Base-by-base conservation (phyloP, 1,284 basidiomycete genomes). In the Ustilago bromivora region DNA sequence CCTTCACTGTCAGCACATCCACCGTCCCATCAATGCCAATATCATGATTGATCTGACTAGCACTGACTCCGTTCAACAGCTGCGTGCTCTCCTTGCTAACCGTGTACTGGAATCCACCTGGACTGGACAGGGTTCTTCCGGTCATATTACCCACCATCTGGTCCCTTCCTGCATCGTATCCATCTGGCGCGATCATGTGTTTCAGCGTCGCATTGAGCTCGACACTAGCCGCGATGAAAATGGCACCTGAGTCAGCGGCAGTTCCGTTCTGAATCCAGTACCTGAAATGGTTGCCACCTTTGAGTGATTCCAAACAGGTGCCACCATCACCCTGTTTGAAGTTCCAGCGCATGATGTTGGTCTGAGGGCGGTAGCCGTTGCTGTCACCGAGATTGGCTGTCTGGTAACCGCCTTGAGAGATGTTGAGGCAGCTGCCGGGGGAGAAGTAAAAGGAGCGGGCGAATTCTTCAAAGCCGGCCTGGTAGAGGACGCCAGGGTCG, bases 311-410 rank as follows among this genome's bases (percentile, higher is more conserved):
- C 47, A 68, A 54, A 49, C 81, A 82, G 4, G 74, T 80, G 4
- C 78, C 78, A 10, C 71, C 70, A 57, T 80, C 78, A n/a, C 79
- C 74, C 56, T 72, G 66, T 36, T 74, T 72, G 64, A 62, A 83
- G 34, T 80, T 78, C 64, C 75, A 80, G 7, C 84, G 77, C 62
- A 79, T 65, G 23, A 84, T 67, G 58, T 80, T 82, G 51, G 76
- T 80, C 65, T 86, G 84, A 35, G 73, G 64, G 17, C 57, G 49
- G 49, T 19, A 36, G 3, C 83, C 85, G 64, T 68, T 78, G 58
- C 75, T 83, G 49, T 85, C 87, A 9, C 84, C 86, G 7, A 84
- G 78, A 61, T 87, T 82, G 64, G 79, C 81, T 31, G 70, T 66
- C 51, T 85, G 86, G 13, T 74, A 61, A 3, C 81, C 83, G 13